Evolutionary conservation across 2,329 filamentous ascomycete genomes (phyloP).

Genomic region (Zopfia rhizophila): DNA sequence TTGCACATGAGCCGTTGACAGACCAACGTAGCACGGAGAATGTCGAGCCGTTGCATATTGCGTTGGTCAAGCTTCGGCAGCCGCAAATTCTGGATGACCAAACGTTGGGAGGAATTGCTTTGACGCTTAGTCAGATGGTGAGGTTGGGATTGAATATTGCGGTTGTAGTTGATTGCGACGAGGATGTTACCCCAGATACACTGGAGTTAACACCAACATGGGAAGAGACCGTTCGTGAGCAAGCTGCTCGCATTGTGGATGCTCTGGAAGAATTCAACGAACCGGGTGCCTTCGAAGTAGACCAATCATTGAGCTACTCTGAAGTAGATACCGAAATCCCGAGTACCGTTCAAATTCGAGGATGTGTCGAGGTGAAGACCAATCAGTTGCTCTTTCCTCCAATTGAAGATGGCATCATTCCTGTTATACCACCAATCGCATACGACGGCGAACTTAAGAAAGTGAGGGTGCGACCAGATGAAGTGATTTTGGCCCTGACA

Average conservation of each 20-base stretch:
- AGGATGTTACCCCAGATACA: slow-evolving; percentile 48
- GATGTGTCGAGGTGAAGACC: slow-evolving; percentile 53
- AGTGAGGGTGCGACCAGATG: slow-evolving; percentile 64
- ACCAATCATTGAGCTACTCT: slow-evolving; percentile 61
- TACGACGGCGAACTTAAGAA: slow-evolving; percentile 61
- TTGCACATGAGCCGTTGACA: slow-evolving; percentile 63
- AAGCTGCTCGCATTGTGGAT: slow-evolving; percentile 78
- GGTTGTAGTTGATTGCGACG: slow-evolving; percentile 80
- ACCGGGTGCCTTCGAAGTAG: slow-evolving; percentile 74
- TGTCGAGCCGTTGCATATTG: slow-evolving; percentile 73
- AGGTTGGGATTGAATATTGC: slow-evolving; percentile 84
- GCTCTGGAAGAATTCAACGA: slow-evolving; percentile 77
- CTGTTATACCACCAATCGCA: slow-evolving; percentile 74
- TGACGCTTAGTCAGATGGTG: slow-evolving; percentile 84
- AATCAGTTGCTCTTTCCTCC: slow-evolving; percentile 69
- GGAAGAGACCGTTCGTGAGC: slow-evolving; percentile 64
- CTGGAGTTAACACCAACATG: slow-evolving; percentile 40
- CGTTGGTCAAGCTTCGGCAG: slow-evolving; percentile 83
- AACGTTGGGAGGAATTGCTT: slow-evolving; percentile 78
- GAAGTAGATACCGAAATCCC: slow-evolving; percentile 38
- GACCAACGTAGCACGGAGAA: slow-evolving; percentile 38
- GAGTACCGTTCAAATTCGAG: slow-evolving; percentile 47
- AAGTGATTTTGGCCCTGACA: slow-evolving; percentile 80
- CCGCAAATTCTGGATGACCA: slow-evolving; percentile 76
- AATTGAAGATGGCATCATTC: slow-evolving; percentile 74